Conservation (phyloP, 2,329 filamentous ascomycete genomes). For the Lasiodiplodia hormozganensis region DNA sequence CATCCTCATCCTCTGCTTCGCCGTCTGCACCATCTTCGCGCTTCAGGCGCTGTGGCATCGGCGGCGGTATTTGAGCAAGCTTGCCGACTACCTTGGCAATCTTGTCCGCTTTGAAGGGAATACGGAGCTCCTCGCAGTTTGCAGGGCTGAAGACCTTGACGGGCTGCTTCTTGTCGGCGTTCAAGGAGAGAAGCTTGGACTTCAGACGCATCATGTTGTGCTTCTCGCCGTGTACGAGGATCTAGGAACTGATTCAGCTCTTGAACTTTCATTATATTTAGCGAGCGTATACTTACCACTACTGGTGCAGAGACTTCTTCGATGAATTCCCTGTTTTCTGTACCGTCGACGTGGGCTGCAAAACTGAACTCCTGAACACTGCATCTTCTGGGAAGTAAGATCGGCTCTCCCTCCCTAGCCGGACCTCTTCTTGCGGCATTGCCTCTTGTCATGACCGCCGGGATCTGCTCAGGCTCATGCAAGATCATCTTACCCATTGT, state of each 20-base stretch:
- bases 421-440: slow-evolving; percentile 68
- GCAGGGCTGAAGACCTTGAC: slow-evolving; percentile 92
- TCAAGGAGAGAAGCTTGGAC: slow-evolving; percentile 91
- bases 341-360: slow-evolving; percentile 94
- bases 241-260: slow-evolving; percentile 57
- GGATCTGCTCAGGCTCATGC: slow-evolving; percentile 93
- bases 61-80: slow-evolving; percentile 80
- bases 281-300: slow-evolving; percentile 69
- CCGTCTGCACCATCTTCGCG: slow-evolving; percentile 47
- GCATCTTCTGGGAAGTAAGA: slow-evolving; percentile 90
- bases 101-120: slow-evolving; percentile 95
- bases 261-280: slow-evolving; percentile 1
- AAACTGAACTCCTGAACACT: slow-evolving; percentile 95
- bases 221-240: slow-evolving; percentile 95
- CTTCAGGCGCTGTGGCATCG: slow-evolving; percentile 49
- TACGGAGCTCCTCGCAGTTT: slow-evolving; percentile 93
- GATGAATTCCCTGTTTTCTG: slow-evolving; percentile 95
- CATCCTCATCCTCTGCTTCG: slow-evolving; percentile 37
- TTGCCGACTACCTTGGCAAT: slow-evolving; percentile 95
- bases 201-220: slow-evolving; percentile 98
- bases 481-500: slow-evolving; percentile 98
- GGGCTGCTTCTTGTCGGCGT: slow-evolving; percentile 78
- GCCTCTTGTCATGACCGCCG: slow-evolving; percentile 79
- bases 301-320: slow-evolving; percentile 91
- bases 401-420: slow-evolving; percentile 72